These are phyloP conservation scores for Kregervanrija delftensis DNA, from an alignment of 805 yeast genomes.

Conservation along the genomic window DNA sequence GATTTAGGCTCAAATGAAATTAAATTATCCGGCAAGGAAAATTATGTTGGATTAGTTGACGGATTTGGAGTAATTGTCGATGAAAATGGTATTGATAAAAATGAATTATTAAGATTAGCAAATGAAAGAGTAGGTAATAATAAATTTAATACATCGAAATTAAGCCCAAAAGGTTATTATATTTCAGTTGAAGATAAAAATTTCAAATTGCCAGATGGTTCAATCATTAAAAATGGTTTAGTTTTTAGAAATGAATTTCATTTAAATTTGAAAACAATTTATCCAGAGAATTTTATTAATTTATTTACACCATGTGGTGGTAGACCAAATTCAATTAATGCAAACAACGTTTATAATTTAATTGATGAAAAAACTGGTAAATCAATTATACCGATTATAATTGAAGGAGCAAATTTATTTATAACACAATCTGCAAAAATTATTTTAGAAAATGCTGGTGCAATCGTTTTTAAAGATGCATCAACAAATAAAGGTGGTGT, in stretches of 20 bases:
- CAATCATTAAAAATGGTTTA: conserved; percentile 72
- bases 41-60: conserved; percentile 83
- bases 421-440: conserved; percentile 92
- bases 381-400: conserved; percentile 75
- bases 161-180: conserved; percentile 70
- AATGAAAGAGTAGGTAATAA: conserved; percentile 67
- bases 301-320: conserved; percentile 98
- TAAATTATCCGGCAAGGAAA: conserved; percentile 73
- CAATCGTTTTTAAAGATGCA: conserved; percentile 87
- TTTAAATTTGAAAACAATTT: conserved; percentile 57
- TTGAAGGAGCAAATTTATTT: conserved; percentile 96
- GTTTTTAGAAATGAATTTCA: conserved; percentile 90
- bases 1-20: conserved; percentile 96
- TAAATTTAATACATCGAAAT: conserved; percentile 56
- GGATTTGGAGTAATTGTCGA: conserved; percentile 95
- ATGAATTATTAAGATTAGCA: conserved; percentile 75
- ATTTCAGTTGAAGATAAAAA: conserved; percentile 84
- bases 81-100: conserved; percentile 79
- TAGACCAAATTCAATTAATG: conserved; percentile 92
- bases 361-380: conserved; percentile 73
- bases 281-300: conserved; percentile 54
- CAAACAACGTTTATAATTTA: conserved; percentile 67
- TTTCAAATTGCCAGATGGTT: conserved; percentile 70
- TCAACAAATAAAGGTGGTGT: conserved; percentile 98
- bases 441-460: conserved; percentile 79